These are phyloP conservation scores for Penicillium ucsense DNA, from an alignment of 495 filamentous ascomycete genomes.

Conservation along the genomic window DNA sequence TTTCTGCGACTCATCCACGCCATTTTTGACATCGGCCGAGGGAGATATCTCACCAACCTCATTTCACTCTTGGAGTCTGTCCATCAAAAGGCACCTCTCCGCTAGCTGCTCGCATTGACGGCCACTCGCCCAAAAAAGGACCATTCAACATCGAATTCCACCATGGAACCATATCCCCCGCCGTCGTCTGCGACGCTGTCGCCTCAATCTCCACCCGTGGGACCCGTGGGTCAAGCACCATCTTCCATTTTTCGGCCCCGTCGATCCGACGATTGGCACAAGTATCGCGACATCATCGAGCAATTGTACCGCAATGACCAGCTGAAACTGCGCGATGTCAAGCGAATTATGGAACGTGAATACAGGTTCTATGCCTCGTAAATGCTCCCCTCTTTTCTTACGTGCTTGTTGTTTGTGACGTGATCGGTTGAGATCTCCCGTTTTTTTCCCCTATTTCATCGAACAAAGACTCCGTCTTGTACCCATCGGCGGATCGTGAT, in stretches of 20 bases:
- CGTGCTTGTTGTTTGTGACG: constrained; percentile 1
- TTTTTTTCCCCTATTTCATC: background rate
- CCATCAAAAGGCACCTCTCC: too few relatives aligned
- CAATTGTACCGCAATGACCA: constrained; percentile 34
- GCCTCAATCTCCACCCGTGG: constrained; percentile 13
- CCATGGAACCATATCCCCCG: constrained; percentile 10
- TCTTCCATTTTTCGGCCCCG: constrained; percentile 26
- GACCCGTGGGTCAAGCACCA: constrained; percentile 6
- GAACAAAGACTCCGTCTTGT: too few relatives aligned
- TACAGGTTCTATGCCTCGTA: constrained; percentile 37
- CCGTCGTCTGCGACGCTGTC: constrained; percentile 7
- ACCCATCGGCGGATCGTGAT: too few relatives aligned
- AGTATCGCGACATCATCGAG: constrained; percentile 31
- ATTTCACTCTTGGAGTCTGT: too few relatives aligned
- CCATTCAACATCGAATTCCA: background rate
- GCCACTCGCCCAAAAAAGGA: background rate
- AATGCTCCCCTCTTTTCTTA: constrained; percentile 9
- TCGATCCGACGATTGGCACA: constrained; percentile 35
- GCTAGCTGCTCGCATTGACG: too few relatives aligned
- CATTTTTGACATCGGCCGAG: too few relatives aligned
- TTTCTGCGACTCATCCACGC: too few relatives aligned
- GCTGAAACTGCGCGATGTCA: constrained; percentile 34
- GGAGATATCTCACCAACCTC: too few relatives aligned
- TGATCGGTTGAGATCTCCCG: background rate
- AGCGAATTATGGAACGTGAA: constrained; percentile 33